These are phyloP conservation scores for Alternaria postmessia DNA, from an alignment of 2,329 filamentous ascomycete species.

Conservation along the genomic window DNA sequence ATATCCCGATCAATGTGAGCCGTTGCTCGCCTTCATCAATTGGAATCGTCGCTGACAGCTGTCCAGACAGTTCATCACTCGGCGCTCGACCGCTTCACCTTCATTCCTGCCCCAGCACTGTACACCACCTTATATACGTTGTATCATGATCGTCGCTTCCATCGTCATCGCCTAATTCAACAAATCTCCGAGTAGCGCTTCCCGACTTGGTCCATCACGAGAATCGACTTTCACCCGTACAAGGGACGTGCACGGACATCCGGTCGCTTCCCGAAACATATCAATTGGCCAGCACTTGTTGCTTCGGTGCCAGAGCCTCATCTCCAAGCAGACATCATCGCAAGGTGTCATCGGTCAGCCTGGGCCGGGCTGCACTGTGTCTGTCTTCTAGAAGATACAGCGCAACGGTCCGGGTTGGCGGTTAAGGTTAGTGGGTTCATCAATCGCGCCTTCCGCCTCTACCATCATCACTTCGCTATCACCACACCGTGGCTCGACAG, in stretches of 20 bases:
- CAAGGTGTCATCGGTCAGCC: constrained; percentile 41
- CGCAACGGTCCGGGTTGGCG: constrained; percentile 43
- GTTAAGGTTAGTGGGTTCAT: constrained; percentile 38
- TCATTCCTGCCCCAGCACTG: constrained; percentile 5
- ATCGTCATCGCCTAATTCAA: constrained; percentile 38
- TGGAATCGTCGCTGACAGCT: constrained; percentile 36
- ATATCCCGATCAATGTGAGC: constrained; percentile 38
- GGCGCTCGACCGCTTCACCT: constrained; percentile 32
- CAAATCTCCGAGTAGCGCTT: constrained; percentile 43
- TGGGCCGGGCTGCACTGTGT: constrained; percentile 45
- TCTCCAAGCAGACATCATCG: constrained; percentile 34
- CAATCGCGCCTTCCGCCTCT: not conserved
- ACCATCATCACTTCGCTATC: not conserved
- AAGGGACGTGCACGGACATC: constrained; percentile 35
- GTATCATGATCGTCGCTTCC: constrained; percentile 30
- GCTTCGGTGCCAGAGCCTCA: constrained; percentile 35
- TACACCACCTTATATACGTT: constrained; percentile 20
- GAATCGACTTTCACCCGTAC: constrained; percentile 43
- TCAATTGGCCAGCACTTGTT: constrained; percentile 44
- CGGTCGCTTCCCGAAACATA: constrained; percentile 32
- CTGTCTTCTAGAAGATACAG: constrained; percentile 41
- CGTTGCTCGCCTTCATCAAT: constrained; percentile 25
- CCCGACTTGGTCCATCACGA: constrained; percentile 39
- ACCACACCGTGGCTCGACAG: not conserved
- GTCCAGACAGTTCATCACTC: constrained; percentile 30